These are phyloP conservation scores for Fusarium nodosum DNA, from an alignment of 2,329 filamentous ascomycete genomes.

Conservation along the genomic window DNA sequence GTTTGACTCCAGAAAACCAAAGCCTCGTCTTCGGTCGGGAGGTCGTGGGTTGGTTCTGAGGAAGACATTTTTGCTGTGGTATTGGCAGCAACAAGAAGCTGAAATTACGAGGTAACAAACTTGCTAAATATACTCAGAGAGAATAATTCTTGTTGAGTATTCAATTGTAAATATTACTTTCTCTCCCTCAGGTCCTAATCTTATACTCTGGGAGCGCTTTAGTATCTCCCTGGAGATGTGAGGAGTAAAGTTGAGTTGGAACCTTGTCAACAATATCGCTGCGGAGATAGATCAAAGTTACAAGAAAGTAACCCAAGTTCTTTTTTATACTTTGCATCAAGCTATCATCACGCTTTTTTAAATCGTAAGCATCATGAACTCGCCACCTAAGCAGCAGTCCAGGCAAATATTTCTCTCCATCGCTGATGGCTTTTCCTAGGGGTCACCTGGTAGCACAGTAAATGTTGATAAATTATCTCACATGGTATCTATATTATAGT, in stretches of 20 bases:
- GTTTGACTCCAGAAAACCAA: neutral
- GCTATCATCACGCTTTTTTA: too few species aligned
- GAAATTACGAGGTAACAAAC: neutral
- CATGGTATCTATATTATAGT: neutral
- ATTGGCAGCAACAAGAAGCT: neutral
- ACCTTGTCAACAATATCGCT: too few species aligned
- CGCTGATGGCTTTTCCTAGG: neutral
- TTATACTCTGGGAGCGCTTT: too few species aligned
- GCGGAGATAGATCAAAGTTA: too few species aligned
- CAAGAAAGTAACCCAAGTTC: too few species aligned
- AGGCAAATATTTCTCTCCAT: fast-evolving
- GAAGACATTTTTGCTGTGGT: neutral
- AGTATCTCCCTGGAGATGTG: too few species aligned
- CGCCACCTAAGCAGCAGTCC: neutral
- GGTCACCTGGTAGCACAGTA: neutral
- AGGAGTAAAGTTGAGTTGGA: too few species aligned
- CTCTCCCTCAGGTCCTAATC: too few species aligned
- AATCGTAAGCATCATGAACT: too few species aligned
- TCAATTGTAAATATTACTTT: neutral
- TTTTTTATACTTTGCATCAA: too few species aligned
- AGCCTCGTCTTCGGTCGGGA: neutral
- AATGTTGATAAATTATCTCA: neutral
- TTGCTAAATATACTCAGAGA: neutral
- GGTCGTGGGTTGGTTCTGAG: neutral
- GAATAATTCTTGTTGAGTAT: neutral